These are phyloP conservation scores for Diaporthe citrichinensis DNA, from an alignment of 2,329 filamentous ascomycete genomes.

Conservation along the genomic window DNA sequence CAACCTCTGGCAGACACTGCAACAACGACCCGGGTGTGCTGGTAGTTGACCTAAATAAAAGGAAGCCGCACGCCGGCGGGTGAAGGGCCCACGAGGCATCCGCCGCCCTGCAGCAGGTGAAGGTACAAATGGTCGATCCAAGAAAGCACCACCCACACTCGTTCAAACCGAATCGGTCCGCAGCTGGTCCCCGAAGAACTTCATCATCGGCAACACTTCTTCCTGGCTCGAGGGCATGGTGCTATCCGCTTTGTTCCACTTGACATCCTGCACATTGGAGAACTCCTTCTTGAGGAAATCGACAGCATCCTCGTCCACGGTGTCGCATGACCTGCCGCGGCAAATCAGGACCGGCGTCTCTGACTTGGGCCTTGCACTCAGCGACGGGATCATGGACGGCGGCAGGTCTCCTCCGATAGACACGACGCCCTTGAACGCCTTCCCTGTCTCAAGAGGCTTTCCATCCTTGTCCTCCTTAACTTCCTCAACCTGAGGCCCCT, in stretches of 20 bases:
- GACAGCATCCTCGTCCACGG: conserved; percentile 71
- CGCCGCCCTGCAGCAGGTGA: neutral
- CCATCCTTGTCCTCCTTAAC: conserved; percentile 42
- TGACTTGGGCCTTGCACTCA: conserved; percentile 65
- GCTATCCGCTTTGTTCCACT: conserved; percentile 80
- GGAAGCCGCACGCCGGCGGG: neutral
- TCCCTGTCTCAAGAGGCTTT: conserved; percentile 33
- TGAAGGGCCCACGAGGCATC: neutral
- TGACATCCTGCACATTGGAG: conserved; percentile 74
- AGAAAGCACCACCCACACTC: conserved; percentile 20
- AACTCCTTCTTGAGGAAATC: conserved; percentile 77
- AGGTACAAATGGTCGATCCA: neutral
- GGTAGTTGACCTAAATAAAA: conserved; percentile 5
- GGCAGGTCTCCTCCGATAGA: conserved; percentile 71
- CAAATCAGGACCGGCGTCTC: conserved; percentile 76
- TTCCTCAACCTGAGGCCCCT: conserved; percentile 43
- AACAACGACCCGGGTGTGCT: conserved; percentile 10
- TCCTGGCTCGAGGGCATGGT: conserved; percentile 86
- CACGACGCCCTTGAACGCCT: conserved; percentile 61
- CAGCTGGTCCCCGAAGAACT: conserved; percentile 80
- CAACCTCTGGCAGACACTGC: neutral
- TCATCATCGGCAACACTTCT: conserved; percentile 93
- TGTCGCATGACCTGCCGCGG: conserved; percentile 63
- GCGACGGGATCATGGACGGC: conserved; percentile 61
- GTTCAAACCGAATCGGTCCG: conserved; percentile 46